Evolutionary conservation across 1,284 basidiomycete genomes (phyloP), one percentile per base, ranked within the genome.

Genomic region (Austroboletus rostrupii): DNA sequence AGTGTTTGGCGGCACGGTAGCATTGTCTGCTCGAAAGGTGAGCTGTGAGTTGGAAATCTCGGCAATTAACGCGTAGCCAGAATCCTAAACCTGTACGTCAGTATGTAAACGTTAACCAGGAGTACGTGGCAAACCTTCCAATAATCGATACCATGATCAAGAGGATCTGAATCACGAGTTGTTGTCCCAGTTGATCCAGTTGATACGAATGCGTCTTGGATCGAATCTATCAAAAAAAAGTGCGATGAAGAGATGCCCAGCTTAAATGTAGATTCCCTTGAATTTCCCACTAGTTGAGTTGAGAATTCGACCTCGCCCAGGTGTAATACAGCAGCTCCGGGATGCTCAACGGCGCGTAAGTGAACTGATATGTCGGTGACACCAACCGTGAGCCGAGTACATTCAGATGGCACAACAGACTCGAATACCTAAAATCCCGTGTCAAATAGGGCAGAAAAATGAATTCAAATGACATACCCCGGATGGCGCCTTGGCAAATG

Each of bases 361-460:
- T 83, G 81, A 20, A 89, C 59, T 0, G 90, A 89, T 8, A 81
- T 79, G 57, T 93, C 85, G n/a, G 73, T 56, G n/a, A 92, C 57
- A 48, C 76, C 78, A 17, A 94, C 53, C 7, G 74, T 72, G 26
- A 98, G 71, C 6, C 76, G 73, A 2, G 93, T 97, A 29, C 90
- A 73, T 65, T 98, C 95, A 53, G 82, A 94, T 0, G 96, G 96
- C 19, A 93, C 83, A 13, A 97, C 92, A 41, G 92, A 81, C 65
- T 97, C 94, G 64, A 99, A 98, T 0, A 90, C 88, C 83, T 93
- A 39, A 28, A 45, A 31, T 28, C 31, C 48, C 35, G 19, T 36
- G 36, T 45, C 45, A 16, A 41, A 50, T 42, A 33, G 20, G 42
- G 31, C 40, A 20, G 23, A 28, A 29, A 47, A 43, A 23, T 43